Conservation (phyloP, 23 red algal genomes). For the Gracilaria gracilis region DNA sequence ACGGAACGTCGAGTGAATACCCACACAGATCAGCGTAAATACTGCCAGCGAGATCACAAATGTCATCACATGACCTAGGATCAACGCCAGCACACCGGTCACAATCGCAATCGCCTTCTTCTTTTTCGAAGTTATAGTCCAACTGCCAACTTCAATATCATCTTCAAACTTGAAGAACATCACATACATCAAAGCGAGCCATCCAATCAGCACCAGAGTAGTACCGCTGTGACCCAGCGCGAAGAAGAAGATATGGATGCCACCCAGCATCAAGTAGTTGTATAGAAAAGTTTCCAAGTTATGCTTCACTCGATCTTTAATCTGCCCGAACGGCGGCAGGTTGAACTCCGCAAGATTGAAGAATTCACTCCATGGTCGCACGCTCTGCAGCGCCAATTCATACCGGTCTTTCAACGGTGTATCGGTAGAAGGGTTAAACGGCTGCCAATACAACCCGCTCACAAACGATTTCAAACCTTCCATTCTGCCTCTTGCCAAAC, state of each 20-base stretch:
- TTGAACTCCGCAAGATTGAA: constrained; percentile 66
- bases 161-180: constrained; percentile 54
- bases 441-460: constrained; percentile 65
- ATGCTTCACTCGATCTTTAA: constrained; percentile 48
- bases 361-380: constrained; percentile 85
- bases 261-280: constrained; percentile 79
- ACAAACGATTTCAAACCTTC: constrained; percentile 20
- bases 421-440: constrained; percentile 68
- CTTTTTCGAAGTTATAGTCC: constrained; percentile 35
- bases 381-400: constrained; percentile 56
- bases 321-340: constrained; percentile 60
- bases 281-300: constrained; percentile 91
- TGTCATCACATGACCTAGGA: constrained; percentile 57
- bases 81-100: constrained; percentile 39
- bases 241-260: constrained; percentile 48
- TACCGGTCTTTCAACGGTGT: constrained; percentile 73
- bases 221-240: constrained; percentile 49
- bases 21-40: constrained; percentile 64
- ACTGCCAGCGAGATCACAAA: constrained; percentile 45
- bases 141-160: constrained; percentile 51
- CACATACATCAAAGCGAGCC: constrained; percentile 49
- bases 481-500: background rate
- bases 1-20: constrained; percentile 64
- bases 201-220: constrained; percentile 35
- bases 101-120: constrained; percentile 60